Conservation (phyloP, 345 rosid genomes). For the Raphanus raphanistrum region DNA sequence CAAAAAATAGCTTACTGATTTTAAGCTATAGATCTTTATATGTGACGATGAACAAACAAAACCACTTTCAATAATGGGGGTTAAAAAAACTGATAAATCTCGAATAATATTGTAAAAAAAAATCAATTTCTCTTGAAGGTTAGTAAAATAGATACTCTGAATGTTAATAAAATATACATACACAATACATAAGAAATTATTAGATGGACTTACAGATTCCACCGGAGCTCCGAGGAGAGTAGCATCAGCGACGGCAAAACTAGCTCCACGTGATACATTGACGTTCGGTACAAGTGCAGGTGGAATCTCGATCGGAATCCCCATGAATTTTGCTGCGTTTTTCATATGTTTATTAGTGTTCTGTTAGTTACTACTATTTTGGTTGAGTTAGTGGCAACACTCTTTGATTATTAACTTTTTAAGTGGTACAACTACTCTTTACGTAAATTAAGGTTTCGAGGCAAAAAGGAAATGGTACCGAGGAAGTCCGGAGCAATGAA, state of each 20-base stretch:
- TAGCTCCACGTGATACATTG: conserved; percentile 34
- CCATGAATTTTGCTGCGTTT: conserved; percentile 29
- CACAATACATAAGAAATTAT: no score
- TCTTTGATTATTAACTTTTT: neutral
- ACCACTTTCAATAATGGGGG: neutral
- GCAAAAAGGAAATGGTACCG: neutral
- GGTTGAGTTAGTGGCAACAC: neutral
- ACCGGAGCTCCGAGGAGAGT: conserved; percentile 35
- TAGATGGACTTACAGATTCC: neutral
- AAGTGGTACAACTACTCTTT: neutral
- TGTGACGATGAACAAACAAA: neutral
- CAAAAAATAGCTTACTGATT: neutral
- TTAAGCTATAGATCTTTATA: neutral
- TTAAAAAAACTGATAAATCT: neutral
- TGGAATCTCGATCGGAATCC: conserved; percentile 22
- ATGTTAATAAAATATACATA: no score
- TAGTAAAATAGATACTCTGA: no score
- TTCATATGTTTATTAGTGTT: neutral
- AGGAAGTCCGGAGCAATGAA: conserved; percentile 25
- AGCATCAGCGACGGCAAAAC: conserved; percentile 37
- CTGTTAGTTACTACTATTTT: neutral
- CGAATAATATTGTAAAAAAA: neutral
- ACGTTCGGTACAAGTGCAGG: conserved; percentile 11
- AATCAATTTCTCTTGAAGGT: no score
- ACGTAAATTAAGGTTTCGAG: neutral